Evolutionary conservation across 192 early-diverging fungal genomes (phyloP), one percentile per base, ranked within the genome.

Genomic region (Rhizoclosmatium globosum): DNA sequence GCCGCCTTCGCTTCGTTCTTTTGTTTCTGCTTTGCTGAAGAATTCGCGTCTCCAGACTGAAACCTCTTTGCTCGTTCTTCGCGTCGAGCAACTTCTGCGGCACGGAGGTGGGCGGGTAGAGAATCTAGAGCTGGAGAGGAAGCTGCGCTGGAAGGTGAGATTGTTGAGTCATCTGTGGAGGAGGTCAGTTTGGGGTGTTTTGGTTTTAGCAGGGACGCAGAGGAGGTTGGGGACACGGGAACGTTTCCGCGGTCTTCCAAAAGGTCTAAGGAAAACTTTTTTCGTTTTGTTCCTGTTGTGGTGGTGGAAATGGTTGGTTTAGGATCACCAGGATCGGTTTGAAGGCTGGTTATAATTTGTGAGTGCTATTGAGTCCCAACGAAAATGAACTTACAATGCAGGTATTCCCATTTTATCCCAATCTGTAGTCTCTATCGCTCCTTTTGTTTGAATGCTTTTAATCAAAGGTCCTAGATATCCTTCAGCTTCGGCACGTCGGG

Each of bases 381-480:
- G 2, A 48, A 31, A 19, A 60, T 56, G 6, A 56, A 74, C 60
- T 71, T 86, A 93, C 93, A 74, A 23, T 60, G 74, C 77, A 69
- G 94, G 93, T 41, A 95, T 77, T 0, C 78, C 77, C 86, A 92
- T 88, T n/a, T 86, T 81, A 2, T 89, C 86, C 94, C 94, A 95
- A 75, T 94, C 90, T 1, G 89, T 88, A 0, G 79, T 81, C 71
- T 83, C 86, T 21, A 94, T 48, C 41, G 76, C 85, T 19, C 83
- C 81, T 23, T 82, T 75, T 4, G 44, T 6, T 42, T 87, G 83
- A 44, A 86, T 82, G 46, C 82, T 78, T 4, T 69, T 76, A 61
- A 95, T 92, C 60, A 94, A 43, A 1, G 67, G 68, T 71, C 84
- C 90, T 38, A 95, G 71, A 74, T 92, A 83, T n/a, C 68, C 70